Conservation (phyloP, 441 rosid genomes). For the Cnidoscolus chayamansa region DNA sequence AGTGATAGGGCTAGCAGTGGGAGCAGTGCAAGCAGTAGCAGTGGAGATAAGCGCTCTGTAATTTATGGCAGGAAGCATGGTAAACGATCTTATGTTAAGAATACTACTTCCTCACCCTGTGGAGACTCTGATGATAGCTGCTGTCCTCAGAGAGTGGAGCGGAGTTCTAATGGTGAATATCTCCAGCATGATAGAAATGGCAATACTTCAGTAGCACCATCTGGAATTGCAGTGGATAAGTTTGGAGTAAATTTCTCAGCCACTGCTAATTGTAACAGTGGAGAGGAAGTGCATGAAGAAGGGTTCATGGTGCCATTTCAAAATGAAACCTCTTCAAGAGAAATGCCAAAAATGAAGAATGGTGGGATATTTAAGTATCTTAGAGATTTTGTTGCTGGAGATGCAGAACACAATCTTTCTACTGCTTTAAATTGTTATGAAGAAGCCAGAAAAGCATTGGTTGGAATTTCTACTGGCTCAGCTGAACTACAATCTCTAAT, state of each 20-base stretch:
- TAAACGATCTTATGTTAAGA: slow-evolving; percentile 47
- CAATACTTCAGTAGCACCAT: slow-evolving; percentile 26
- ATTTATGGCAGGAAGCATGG: slow-evolving; percentile 56
- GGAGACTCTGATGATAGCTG: slow-evolving; percentile 37
- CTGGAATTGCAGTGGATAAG: slow-evolving; percentile 11
- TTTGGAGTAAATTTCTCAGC: slow-evolving; percentile 18
- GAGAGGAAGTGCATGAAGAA: slow-evolving; percentile 21
- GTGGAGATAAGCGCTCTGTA: slow-evolving; percentile 36
- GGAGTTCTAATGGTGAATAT: slow-evolving; percentile 17
- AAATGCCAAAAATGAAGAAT: slow-evolving; percentile 32
- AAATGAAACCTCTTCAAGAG: slow-evolving; percentile 33
- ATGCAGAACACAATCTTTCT: slow-evolving; percentile 61
- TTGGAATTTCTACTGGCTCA: slow-evolving; percentile 50
- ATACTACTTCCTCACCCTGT: slow-evolving; percentile 25
- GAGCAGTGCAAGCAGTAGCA: slow-evolving; percentile 84
- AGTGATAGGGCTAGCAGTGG: slow-evolving; percentile 95
- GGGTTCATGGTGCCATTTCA: slow-evolving; percentile 26
- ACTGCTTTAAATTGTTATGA: slow-evolving; percentile 67
- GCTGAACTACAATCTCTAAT: slow-evolving; percentile 54
- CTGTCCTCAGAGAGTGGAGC: slow-evolving; percentile 29
- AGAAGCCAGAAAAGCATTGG: slow-evolving; percentile 69
- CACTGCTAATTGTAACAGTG: slow-evolving; percentile 19
- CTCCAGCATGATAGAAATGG: slow-evolving; percentile 24
- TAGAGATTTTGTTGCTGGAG: slow-evolving; percentile 40
- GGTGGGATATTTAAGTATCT: slow-evolving; percentile 92